These are phyloP conservation scores for Cladosporium colombiae DNA, from an alignment of 2,329 filamentous ascomycete genomes.

Conservation along the genomic window DNA sequence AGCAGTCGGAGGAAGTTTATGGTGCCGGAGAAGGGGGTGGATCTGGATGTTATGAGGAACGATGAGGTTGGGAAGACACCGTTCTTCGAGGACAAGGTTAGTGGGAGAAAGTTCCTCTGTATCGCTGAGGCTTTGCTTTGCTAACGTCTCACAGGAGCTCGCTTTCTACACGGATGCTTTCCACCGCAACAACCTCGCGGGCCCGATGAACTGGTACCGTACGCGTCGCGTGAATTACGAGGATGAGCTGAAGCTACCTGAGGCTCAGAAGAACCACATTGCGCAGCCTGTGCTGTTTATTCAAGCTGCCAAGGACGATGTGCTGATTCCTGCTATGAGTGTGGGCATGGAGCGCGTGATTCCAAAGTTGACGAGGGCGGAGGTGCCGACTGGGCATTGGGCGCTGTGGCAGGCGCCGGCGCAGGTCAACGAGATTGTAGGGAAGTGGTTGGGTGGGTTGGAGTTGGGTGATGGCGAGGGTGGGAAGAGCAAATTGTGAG, in stretches of 20 bases:
- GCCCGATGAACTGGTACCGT: slow-evolving; percentile 77
- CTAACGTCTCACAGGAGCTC: slow-evolving; percentile 54
- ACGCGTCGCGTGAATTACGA: slow-evolving; percentile 70
- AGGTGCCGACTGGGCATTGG: slow-evolving; percentile 79
- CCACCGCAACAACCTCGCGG: slow-evolving; percentile 69
- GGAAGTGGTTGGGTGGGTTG: slow-evolving; percentile 65
- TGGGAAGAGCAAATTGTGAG: slow-evolving; percentile 44
- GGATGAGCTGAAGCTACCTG: slow-evolving; percentile 60
- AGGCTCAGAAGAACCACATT: slow-evolving; percentile 25
- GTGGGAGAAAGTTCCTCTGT: no score
- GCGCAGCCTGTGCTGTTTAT: slow-evolving; percentile 69
- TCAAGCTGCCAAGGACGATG: slow-evolving; percentile 67
- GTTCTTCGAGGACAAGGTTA: slow-evolving; percentile 65
- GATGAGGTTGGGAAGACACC: slow-evolving; percentile 54
- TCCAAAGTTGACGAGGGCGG: slow-evolving; percentile 62
- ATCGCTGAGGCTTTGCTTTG: neutral
- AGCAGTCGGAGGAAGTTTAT: slow-evolving; percentile 60
- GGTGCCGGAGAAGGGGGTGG: slow-evolving; percentile 60
- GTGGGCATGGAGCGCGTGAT: slow-evolving; percentile 69
- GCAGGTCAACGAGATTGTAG: slow-evolving; percentile 69
- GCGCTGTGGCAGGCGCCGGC: slow-evolving; percentile 71
- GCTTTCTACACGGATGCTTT: slow-evolving; percentile 77
- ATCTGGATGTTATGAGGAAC: slow-evolving; percentile 61
- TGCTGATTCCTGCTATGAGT: slow-evolving; percentile 72
- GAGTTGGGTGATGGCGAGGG: slow-evolving; percentile 45